These are phyloP conservation scores for Centaurea solstitialis DNA, from an alignment of 129 eudicot species.

Conservation along the genomic window DNA sequence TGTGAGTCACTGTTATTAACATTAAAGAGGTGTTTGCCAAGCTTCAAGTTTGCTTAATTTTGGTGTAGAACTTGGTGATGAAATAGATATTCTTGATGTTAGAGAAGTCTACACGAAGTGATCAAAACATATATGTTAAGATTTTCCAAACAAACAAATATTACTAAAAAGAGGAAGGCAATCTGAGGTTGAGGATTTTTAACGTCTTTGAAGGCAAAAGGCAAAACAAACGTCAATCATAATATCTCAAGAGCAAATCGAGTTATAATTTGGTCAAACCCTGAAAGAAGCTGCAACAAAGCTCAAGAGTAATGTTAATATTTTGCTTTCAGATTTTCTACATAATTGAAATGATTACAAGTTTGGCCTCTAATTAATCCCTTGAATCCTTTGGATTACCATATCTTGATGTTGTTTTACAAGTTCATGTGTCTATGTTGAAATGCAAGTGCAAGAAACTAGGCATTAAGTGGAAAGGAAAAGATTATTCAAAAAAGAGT, in stretches of 20 bases:
- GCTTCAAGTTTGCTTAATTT: constrained; percentile 11
- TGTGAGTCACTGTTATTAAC: constrained; percentile 5
- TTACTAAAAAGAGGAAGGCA: neutral
- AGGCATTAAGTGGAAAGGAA: constrained; percentile 12
- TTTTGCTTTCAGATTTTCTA: neutral
- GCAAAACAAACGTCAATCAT: neutral
- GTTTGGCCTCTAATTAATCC: too few relatives aligned
- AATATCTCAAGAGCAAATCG: neutral
- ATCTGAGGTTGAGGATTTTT: neutral
- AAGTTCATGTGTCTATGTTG: constrained; percentile 20
- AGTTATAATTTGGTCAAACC: too few relatives aligned
- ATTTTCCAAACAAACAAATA: neutral
- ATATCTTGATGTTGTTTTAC: neutral
- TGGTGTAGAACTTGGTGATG: neutral
- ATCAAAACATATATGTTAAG: neutral
- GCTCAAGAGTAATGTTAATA: too few relatives aligned
- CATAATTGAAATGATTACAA: too few relatives aligned
- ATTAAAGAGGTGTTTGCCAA: neutral
- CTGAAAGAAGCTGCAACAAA: too few relatives aligned
- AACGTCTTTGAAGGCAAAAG: neutral
- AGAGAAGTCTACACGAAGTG: neutral
- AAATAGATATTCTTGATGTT: neutral
- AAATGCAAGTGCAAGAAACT: neutral
- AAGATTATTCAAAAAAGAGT: neutral
- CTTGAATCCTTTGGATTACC: neutral